Base-by-base conservation (phyloP, 768 basidiomycete species). In the Omphalotus guepiniiformis region DNA sequence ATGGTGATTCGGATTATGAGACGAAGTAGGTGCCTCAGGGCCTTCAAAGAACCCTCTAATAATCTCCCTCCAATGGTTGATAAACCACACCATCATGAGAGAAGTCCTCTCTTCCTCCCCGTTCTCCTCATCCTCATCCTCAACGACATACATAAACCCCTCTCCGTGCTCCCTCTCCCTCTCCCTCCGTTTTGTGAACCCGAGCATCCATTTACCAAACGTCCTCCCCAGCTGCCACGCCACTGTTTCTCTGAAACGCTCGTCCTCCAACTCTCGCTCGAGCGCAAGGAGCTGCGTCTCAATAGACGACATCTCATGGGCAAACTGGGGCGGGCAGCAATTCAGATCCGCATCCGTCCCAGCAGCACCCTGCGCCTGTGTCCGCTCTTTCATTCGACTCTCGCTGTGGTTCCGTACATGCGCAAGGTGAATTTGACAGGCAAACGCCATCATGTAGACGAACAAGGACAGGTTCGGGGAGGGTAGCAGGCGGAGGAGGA, bases 361-460 rank as follows among this genome's bases (percentile, higher is more conserved):
- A 16, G n/a, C 35, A 7, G 35, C n/a, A 16, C 35, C 35, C n/a
- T 6, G 7, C 8, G 40, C 40, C 8, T 16, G 8, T 41, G 25
- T 23, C 27, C 32, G 13, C 18, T 21, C 15, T 35, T 36, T 45
- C 30, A 45, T 35, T 2, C 34, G 43, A 6, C 34, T 7, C 19
- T 45, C 43, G n/a, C n/a, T n/a, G n/a, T n/a, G n/a, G n/a, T n/a
- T n/a, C n/a, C n/a, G n/a, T n/a, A n/a, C n/a, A n/a, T n/a, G n/a
- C n/a, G n/a, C n/a, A n/a, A n/a, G n/a, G 7, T 64, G 63, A 1
- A 72, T 65, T 50, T 72, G 72, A 29, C 66, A 66, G 55, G 74
- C 69, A 52, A 76, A 75, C 0, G 70, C 67, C 44, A 75, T 58
- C 30, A 74, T 59, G 52, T 74, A 75, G n/a, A 74, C 62, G 15